These are phyloP conservation scores for Opeltia flavorubescens DNA, from an alignment of 495 filamentous ascomycete genomes.

Conservation along the genomic window DNA sequence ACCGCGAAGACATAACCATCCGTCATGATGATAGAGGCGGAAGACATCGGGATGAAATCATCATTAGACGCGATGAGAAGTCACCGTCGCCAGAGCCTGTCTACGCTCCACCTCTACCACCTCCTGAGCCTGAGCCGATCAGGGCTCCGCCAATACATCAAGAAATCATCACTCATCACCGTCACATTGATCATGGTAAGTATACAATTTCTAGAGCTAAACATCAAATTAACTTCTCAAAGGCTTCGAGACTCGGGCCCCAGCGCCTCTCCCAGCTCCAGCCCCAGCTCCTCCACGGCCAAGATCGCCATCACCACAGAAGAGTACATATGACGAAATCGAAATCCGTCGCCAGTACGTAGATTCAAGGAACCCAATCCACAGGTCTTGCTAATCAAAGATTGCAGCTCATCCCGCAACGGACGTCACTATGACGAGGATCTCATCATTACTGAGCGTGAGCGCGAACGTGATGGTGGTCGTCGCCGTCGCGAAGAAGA, in stretches of 20 bases:
- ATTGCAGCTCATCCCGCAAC: conserved; percentile 12
- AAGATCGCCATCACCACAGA: conserved; percentile 18
- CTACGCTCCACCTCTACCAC: conserved; percentile 20
- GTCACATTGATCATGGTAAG: conserved; percentile 77
- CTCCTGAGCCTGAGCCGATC: conserved; percentile 41
- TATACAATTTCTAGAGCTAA: neutral
- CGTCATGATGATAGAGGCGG: conserved; percentile 14
- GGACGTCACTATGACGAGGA: conserved; percentile 39
- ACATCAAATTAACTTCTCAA: conserved; percentile 4
- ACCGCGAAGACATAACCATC: conserved; percentile 22
- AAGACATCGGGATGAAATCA: conserved; percentile 16
- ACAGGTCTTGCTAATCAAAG: neutral
- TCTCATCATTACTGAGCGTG: conserved; percentile 28
- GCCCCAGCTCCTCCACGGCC: conserved; percentile 26
- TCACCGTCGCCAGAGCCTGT: conserved; percentile 25
- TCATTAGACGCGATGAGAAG: conserved; percentile 19
- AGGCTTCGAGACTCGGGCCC: conserved; percentile 6
- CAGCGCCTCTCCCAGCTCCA: conserved; percentile 15
- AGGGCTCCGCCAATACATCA: conserved; percentile 59
- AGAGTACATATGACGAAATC: conserved; percentile 30
- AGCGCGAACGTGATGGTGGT: conserved; percentile 29
- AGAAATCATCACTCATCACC: conserved; percentile 73
- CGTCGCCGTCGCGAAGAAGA: conserved; percentile 10
- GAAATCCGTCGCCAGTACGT: conserved; percentile 33
- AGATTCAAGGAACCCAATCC: neutral